Base-by-base conservation (phyloP, 2,329 filamentous ascomycete genomes). In the Ampelomyces quisqualis region DNA sequence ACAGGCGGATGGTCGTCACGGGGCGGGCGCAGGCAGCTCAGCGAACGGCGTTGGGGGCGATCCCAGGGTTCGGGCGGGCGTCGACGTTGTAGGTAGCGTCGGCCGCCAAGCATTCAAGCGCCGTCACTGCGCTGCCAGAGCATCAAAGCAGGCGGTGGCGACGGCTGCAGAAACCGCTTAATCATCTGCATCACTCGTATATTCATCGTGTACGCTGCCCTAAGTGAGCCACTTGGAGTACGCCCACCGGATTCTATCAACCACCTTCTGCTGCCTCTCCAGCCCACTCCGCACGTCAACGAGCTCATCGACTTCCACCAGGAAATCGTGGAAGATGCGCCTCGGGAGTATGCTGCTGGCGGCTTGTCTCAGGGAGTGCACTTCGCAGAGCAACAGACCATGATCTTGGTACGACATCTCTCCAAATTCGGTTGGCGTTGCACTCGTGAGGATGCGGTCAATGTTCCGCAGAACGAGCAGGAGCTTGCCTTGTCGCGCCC, bases 381-480 rank as follows among this genome's bases (percentile, higher is more conserved):
- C 85, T 65, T 98, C 91, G 65, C 89, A 95, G 4, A 98, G 76
- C 28, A 98, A 73, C 44, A 96, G 73, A 1, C 93, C 93, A 57
- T 95, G 89, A 56, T 97, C 90, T 68, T 91, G 94, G 74, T 95
- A 96, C 2, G 85, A 85, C 34, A 97, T 75, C 47, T 91, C 79
- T 7, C 80, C 88, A 60, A 84, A 85, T 45, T 86, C 77, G 7
- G 82, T 84, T 0, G 85, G 80, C n/a, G 56, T 64, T 11, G 71
- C 70, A 20, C 68, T 63, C 10, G 68, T 70, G 37, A 78, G 58
- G 31, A 78, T 74, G 42, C 90, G 86, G 68, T 95, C 88, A 52
- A 95, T 88, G 65, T 93, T 95, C 74, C 90, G 83, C 49, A 97
- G 74, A 24, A 91, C 82, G 45, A 90, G 81, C 23, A 91, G 73